Evolutionary conservation across 225 moss, liverwort and hornwort species (phyloP).

Genomic region (Lunularia cruciata): DNA sequence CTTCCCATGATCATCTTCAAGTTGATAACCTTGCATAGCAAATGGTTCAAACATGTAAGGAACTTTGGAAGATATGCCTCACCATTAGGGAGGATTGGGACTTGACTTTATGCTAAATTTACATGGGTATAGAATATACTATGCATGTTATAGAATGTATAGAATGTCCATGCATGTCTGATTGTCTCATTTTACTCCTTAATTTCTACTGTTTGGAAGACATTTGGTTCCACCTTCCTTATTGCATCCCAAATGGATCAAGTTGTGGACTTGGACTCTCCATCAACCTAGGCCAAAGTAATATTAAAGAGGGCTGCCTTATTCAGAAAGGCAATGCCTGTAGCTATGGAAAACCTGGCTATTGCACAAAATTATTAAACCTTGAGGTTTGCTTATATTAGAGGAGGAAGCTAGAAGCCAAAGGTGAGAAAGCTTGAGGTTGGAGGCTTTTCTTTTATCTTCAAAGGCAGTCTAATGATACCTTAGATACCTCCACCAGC

Average conservation of each 20-base stretch:
- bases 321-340: neutral
- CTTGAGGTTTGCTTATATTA: neutral
- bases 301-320: neutral
- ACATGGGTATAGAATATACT: no score
- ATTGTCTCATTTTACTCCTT: conserved; percentile 1
- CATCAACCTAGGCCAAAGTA: no score
- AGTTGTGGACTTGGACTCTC: conserved; percentile 10
- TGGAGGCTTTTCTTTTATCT: neutral
- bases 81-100: conserved; percentile 8
- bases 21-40: neutral
- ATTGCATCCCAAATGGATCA: conserved; percentile 11
- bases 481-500: conserved; percentile 4
- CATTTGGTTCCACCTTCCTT: neutral
- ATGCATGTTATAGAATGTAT: no score
- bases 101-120: neutral
- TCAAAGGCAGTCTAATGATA: neutral
- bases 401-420: neutral
- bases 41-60: conserved; percentile 8
- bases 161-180: conserved; percentile 6
- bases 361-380: neutral
- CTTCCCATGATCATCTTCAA: neutral
- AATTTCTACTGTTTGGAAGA: conserved; percentile 3
- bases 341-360: conserved; percentile 11
- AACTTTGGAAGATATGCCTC: conserved; percentile 2
- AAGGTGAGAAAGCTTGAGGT: neutral